Evolutionary conservation across 2,329 filamentous ascomycete genomes (phyloP).

Genomic region (Penicillium verrucosum): DNA sequence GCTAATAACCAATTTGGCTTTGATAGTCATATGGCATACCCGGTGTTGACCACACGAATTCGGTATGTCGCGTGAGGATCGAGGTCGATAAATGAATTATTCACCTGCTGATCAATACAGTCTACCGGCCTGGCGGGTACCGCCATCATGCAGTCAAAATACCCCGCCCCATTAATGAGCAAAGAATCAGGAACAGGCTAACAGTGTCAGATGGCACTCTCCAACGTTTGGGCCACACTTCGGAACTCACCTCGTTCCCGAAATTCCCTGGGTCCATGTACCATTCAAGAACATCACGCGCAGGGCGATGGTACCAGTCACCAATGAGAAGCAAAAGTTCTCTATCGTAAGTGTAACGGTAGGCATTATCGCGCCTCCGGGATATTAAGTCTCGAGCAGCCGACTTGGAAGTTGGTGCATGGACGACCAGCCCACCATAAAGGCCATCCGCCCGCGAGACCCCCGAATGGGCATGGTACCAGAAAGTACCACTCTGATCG

Average conservation of each 20-base stretch:
- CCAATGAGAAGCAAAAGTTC: constrained; percentile 49
- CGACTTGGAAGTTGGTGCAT: constrained; percentile 34
- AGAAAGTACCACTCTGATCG: constrained; percentile 46
- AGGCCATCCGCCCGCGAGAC: constrained; percentile 47
- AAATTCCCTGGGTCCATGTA: constrained; percentile 45
- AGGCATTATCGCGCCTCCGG: background rate
- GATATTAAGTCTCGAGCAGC: constrained; percentile 18
- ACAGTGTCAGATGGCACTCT: background rate
- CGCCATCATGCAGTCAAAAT: constrained; percentile 47
- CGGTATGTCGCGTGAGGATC: constrained; percentile 30
- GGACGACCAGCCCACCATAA: constrained; percentile 49
- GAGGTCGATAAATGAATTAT: constrained; percentile 26
- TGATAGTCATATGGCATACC: constrained; percentile 26
- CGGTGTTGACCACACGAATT: constrained; percentile 46
- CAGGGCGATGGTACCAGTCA: constrained; percentile 50
- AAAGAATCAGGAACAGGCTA: constrained; percentile 51
- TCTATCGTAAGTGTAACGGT: constrained; percentile 32
- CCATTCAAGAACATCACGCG: constrained; percentile 43
- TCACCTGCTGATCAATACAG: constrained; percentile 33
- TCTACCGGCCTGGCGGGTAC: constrained; percentile 46
- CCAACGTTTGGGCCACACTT: background rate
- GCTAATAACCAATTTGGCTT: background rate
- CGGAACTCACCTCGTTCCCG: constrained; percentile 41
- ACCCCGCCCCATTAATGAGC: constrained; percentile 47
- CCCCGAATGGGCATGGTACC: constrained; percentile 50